Percentiles rank a stretch among this genome's conserved stretches.
Conservation (phyloP, 306 rosid species). For the Mucuna pruriens region DNA sequence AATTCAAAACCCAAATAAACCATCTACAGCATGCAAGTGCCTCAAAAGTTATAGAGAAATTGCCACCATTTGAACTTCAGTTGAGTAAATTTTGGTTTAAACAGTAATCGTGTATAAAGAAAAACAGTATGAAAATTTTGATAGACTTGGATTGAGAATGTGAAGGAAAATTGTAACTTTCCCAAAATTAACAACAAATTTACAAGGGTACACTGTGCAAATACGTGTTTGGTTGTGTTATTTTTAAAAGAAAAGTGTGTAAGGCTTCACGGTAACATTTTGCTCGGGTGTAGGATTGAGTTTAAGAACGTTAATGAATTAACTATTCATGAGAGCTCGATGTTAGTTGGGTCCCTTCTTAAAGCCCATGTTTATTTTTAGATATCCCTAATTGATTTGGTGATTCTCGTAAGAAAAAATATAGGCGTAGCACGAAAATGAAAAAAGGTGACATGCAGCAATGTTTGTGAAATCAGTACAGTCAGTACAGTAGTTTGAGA, state of each 20-base stretch:
- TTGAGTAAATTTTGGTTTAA: neutral
- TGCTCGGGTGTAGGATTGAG: neutral
- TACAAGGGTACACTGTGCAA: constrained; percentile 7
- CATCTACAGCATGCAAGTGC: neutral
- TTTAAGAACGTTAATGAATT: too few relatives aligned
- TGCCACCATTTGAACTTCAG: constrained; percentile 20
- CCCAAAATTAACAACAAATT: neutral
- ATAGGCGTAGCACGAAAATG: too few relatives aligned
- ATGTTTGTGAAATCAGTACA: too few relatives aligned
- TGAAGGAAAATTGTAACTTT: neutral
- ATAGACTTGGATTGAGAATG: constrained; percentile 3
- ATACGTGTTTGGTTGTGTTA: neutral
- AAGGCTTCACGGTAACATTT: constrained; percentile 19
- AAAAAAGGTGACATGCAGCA: too few relatives aligned
- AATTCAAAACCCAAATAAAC: constrained; percentile 33
- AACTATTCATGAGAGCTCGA: too few relatives aligned
- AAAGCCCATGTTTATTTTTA: too few relatives aligned
- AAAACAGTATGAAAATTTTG: constrained; percentile 3
- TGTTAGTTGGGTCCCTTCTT: too few relatives aligned
- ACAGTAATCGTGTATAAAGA: neutral
- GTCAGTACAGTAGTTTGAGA: too few relatives aligned
- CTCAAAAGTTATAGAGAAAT: constrained; percentile 24
- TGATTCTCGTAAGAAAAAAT: too few relatives aligned
- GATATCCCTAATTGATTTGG: too few relatives aligned
- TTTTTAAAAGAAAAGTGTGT: constrained; percentile 9